Evolutionary conservation across 257 asterid genomes (phyloP).

Genomic region (Rhazya stricta): DNA sequence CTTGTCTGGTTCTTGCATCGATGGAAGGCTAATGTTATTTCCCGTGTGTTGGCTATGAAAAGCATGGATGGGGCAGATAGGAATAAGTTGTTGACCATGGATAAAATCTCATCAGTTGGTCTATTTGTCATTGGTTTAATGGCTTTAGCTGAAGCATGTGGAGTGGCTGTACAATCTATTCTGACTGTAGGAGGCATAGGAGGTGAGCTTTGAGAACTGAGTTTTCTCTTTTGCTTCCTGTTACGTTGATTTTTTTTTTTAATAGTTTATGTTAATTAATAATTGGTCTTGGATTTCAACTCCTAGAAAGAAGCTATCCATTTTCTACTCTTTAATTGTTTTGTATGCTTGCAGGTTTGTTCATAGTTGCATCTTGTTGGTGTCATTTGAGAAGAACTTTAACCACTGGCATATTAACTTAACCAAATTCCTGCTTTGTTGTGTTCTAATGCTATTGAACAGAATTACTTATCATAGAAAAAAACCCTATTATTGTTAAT

Average conservation of each 20-base stretch:
- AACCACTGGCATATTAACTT: background rate
- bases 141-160: constrained; percentile 91
- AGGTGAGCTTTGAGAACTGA: constrained; percentile 48
- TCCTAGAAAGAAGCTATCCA: background rate
- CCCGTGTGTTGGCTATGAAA: constrained; percentile 54
- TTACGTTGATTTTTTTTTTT: background rate
- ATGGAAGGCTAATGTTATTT: constrained; percentile 77
- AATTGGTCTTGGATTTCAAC: background rate
- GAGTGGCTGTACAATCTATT: constrained; percentile 90
- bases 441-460: background rate
- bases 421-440: background rate
- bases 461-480: background rate
- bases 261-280: background rate
- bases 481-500: background rate
- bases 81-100: constrained; percentile 58
- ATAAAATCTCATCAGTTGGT: constrained; percentile 72
- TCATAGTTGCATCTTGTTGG: background rate
- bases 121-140: constrained; percentile 65
- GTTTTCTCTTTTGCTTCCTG: background rate
- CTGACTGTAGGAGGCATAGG: constrained; percentile 96
- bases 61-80: constrained; percentile 43
- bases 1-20: constrained; percentile 80
- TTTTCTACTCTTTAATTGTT: background rate
- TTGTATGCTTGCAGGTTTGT: background rate
- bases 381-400: background rate